Evolutionary conservation across 148 eudicot species (phyloP), one percentile per base, ranked within the genome.

Genomic region (Rhododendron kiyosumense): DNA sequence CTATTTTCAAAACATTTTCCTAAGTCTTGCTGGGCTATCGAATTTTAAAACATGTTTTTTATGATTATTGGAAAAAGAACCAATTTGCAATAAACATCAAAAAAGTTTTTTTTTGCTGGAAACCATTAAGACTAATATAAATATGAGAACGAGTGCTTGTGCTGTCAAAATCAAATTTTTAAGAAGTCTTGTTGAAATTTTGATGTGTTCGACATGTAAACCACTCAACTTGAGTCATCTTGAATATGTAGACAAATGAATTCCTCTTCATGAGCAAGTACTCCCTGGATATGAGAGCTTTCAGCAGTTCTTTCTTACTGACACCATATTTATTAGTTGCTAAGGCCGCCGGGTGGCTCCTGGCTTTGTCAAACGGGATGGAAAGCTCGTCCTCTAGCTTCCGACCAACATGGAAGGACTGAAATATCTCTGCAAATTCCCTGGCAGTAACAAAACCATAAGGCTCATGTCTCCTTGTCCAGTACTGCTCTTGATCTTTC

Each of bases 401-500:
- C 32, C 5, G 76, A 7, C 88, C 85, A 75, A 83, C 24, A n/a
- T 75, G 85, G 46, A 83, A 86, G 32, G 85, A 86, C 6, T 61
- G 48, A 76, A 86, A 76, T 59, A 49, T 77, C 63, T 86, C 78
- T 28, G 88, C 48, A 46, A 86, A 82, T 43, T 82, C 76, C 38
- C 13, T 67, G 49, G 38, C 48, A 5, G 88, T 59, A 17, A 83
- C 52, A 83, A 82, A 86, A 45, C 24, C 18, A 24, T 86, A 76
- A 5, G 36, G 76, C 75, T 83, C 65, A 12, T 76, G 49, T 77
- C 5, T 43, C 18, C 13, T 14, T 18, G 49, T 24, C 88, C 88
- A 86, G 46, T 86, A 86, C 32, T 86, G 88, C 81, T 82, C 88
- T 22, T 86, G 88, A 75, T 86, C 88, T 86, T 86, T 86, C 75